Base-by-base conservation (phyloP, 495 filamentous ascomycete species). In the Copromyces sp. region DNA sequence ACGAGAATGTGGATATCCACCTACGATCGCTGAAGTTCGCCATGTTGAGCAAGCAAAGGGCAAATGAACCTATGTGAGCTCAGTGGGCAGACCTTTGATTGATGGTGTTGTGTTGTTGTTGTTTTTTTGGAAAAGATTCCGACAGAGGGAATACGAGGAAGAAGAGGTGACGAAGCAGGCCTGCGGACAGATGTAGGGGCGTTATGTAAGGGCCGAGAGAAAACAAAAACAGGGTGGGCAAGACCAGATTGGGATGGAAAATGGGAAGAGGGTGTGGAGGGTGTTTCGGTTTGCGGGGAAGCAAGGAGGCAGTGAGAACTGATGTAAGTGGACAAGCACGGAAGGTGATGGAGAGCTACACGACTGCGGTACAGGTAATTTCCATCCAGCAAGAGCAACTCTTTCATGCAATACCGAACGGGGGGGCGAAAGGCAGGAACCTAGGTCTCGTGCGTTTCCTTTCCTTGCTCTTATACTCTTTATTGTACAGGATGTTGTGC, bases 1-100 rank as follows among this genome's bases (percentile, higher is more conserved):
- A 35, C n/a, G 41, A 71, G 72, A 74, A 20, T 65, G 37, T 32
- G n/a, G 3, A 6, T 32, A 11, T 39, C 12, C 7, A 73, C 69
- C 20, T 39, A 71, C 72, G 38, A 35, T 75, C 76, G 61, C 74
- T 73, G 53, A 12, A 38, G 65, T 39, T 68, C 40, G 71, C 40
- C 37, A 68, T 47, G n/a, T 44, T 38, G 32, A 35, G 17, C 29
- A 29, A 14, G 16, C 20, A 39, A 35, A 65, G 29, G 53, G 53
- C 29, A 35, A 24, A 17, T 65, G 14, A 32, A 61, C 53, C 53
- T 61, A 35, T 61, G 29, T 61, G 32, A 35, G 53, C 53, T 65
- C 53, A 32, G 29, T 17, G 14, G 53, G 53, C 53, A 61, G 53
- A 37, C 53, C 14, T 37, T 6, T 65, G 24, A 29, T 37, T 65